Percentiles rank a stretch among this genome's conserved stretches.
Conservation (phyloP, 805 yeast species). For the Deakozyma indianensis region DNA sequence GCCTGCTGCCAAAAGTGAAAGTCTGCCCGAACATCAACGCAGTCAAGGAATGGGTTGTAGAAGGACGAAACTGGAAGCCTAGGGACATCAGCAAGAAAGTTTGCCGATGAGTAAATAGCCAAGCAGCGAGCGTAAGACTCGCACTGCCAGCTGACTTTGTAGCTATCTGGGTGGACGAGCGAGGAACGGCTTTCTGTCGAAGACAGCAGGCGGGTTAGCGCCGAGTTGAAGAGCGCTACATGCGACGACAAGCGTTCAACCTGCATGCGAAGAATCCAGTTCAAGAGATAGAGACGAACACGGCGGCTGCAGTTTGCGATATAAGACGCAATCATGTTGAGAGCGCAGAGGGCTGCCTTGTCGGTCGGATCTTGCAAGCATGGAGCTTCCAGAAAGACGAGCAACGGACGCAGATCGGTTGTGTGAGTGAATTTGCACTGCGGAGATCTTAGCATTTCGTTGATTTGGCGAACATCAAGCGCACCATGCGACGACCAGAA, state of each 20-base stretch:
- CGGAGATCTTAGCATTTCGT: neutral
- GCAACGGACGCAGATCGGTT: constrained; percentile 3
- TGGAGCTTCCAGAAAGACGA: constrained; percentile 14
- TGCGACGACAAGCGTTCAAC: neutral
- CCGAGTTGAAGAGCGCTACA: neutral
- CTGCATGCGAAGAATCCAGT: neutral
- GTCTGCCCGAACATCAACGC: constrained; percentile 59
- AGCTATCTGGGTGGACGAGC: neutral
- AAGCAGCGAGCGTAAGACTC: constrained; percentile 35
- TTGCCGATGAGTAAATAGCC: constrained; percentile 41
- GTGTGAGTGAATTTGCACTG: constrained; percentile 1
- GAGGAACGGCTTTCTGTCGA: neutral
- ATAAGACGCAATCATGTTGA: neutral
- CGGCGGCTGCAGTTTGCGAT: neutral
- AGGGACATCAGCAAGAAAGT: constrained; percentile 19
- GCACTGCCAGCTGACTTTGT: neutral
- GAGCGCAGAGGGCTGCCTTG: neutral
- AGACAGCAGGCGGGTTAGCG: neutral
- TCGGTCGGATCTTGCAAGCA: constrained; percentile 1
- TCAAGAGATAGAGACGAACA: neutral
- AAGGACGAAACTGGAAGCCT: constrained; percentile 31
- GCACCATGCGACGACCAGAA: neutral
- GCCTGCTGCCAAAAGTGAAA: constrained; percentile 65
- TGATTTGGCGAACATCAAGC: neutral
- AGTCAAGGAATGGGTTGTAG: constrained; percentile 75